phyloP scores from a whole-genome alignment of 176 grass and related monocot genomes.

The Cymbopogon citratus region DNA sequence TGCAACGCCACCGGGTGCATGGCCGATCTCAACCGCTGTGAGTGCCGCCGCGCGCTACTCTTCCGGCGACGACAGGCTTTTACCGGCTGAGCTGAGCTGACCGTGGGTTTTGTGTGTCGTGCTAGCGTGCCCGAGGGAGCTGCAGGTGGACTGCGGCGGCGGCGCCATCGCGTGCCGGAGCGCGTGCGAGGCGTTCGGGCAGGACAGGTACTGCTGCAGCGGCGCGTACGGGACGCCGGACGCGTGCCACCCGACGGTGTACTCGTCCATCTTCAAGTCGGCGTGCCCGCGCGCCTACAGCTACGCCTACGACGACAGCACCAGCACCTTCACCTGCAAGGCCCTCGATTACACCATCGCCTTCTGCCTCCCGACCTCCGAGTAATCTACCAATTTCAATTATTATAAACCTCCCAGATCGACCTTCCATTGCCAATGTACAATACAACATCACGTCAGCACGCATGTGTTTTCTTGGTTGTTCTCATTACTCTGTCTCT shows the following conservation, averaged over 20 bases:
- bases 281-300: constrained; percentile 92
- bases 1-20: constrained; percentile 83
- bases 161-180: constrained; percentile 77
- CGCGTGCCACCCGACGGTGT: constrained; percentile 54
- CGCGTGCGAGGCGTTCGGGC: constrained; percentile 77
- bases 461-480: not conserved
- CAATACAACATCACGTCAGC: not conserved
- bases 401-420: too few species aligned
- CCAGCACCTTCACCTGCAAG: constrained; percentile 90
- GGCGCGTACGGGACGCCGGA: constrained; percentile 59
- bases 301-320: constrained; percentile 83
- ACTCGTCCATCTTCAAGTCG: constrained; percentile 82
- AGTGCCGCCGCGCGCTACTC: not conserved
- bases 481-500: not conserved
- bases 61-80: too few species aligned
- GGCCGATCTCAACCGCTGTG: constrained; percentile 81
- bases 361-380: constrained; percentile 53
- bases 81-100: not conserved
- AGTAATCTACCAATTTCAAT: not conserved
- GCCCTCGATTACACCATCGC: constrained; percentile 66
- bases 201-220: constrained; percentile 84
- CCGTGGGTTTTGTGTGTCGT: not conserved
- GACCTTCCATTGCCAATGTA: not conserved
- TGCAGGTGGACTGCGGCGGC: constrained; percentile 50
- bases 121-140: constrained; percentile 67